Base-by-base conservation (phyloP, 305 asterid species). In the Rubia tinctorum region DNA sequence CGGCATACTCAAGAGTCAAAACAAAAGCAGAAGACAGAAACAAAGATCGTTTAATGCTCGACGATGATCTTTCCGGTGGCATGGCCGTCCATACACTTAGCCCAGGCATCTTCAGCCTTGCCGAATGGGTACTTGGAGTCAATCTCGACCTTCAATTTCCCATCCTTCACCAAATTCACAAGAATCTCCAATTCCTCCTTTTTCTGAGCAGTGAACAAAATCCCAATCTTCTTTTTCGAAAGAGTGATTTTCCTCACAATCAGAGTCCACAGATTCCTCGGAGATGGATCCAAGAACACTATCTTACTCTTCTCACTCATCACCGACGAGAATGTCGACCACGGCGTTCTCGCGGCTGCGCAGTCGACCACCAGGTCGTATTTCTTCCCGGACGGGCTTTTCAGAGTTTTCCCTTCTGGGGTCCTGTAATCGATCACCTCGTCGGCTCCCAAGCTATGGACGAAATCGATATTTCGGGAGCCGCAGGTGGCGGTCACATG, bases 51-150 rank as follows among this genome's bases (percentile, higher is more conserved):
- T 58, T 4, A 22, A n/a, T 10, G 83, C 69, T 83, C 85, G 68
- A 88, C 83, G 8, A 91, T 60, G 67, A 90, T 80, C 86, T 94
- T 94, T 63, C 97, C 97, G 2, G 96, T 90, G 2, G 96, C 98
- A 82, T 88, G 96, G 2, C 97, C 90, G 7, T 87, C 93, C 4
- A 88, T 86, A 78, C 87, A 79, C 88, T 77, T 91, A 9, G 83
- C 85, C 97, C 97, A 88, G 34, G 96, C 97, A 37, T 87, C 90
- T 78, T 86, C 96, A 44, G 86, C 97, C 61, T 79, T 82, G 80
- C 88, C 86, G 14, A 93, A 74, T n/a, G 93, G 89, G 76, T 84
- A 73, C 80, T 76, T 85, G 0, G 97, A 91, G 80, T 93, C 95
- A 1, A 93, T 73, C 5, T 81, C 49, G 0, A 80, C 81, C 86